Conservation (phyloP, 2,329 filamentous ascomycete species). For the Metarhizium album region DNA sequence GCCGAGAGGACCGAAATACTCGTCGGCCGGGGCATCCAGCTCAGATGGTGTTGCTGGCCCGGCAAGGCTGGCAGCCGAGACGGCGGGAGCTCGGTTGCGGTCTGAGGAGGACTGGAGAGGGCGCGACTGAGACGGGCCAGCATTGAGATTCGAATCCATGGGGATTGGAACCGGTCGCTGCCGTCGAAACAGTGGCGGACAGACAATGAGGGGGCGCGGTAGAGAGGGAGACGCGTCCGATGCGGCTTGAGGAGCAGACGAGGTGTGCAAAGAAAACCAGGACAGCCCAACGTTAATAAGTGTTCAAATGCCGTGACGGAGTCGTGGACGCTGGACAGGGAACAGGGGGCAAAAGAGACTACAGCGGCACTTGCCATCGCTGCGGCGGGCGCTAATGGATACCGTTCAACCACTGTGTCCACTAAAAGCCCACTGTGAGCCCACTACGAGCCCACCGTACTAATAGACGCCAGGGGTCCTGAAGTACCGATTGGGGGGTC, state of each 20-base stretch:
- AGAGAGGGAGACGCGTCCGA: neutral
- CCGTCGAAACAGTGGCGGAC: neutral
- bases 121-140: conserved; percentile 1
- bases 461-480: too few species aligned
- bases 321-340: too few species aligned
- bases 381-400: too few species aligned
- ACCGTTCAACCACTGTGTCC: too few species aligned
- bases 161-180: neutral
- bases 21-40: conserved; percentile 1
- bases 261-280: too few species aligned
- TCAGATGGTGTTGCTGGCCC: neutral
- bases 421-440: too few species aligned
- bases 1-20: conserved; percentile 1
- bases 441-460: too few species aligned
- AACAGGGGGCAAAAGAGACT: too few species aligned
- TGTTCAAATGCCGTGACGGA: too few species aligned
- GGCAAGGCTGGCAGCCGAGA: neutral
- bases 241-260: neutral
- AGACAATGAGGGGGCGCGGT: neutral
- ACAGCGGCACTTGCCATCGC: too few species aligned
- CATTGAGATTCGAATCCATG: conserved; percentile 3
- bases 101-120: conserved; percentile 3
- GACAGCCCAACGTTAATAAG: too few species aligned
- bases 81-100: neutral
- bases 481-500: too few species aligned